phyloP scores from a whole-genome alignment of 2,329 filamentous ascomycete genomes.

The Lasiodiplodia hormozganensis region DNA sequence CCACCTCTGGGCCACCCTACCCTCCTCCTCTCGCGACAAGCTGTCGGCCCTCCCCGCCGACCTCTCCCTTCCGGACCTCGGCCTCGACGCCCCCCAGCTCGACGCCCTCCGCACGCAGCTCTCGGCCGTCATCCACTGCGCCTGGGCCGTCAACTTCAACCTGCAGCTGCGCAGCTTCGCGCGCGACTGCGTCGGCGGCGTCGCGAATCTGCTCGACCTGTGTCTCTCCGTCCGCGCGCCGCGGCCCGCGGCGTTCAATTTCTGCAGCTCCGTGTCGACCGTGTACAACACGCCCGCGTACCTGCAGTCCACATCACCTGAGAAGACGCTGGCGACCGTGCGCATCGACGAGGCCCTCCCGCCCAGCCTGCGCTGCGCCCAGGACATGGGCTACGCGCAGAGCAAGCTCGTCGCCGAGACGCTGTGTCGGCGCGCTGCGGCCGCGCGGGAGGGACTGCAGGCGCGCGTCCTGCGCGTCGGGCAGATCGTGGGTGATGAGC shows the following conservation, averaged over 20 bases:
- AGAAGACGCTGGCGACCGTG: slow-evolving; percentile 14
- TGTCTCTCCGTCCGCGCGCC: slow-evolving; percentile 44
- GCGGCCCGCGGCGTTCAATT: slow-evolving; percentile 50
- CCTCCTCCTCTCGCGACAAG: slow-evolving; percentile 37
- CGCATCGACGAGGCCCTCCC: slow-evolving; percentile 47
- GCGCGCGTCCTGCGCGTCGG: slow-evolving; percentile 51
- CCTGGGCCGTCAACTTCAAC: slow-evolving; percentile 66
- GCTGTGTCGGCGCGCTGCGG: slow-evolving; percentile 42
- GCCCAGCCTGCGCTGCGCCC: slow-evolving; percentile 48
- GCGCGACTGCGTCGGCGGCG: slow-evolving; percentile 52
- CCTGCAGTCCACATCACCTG: slow-evolving; percentile 31
- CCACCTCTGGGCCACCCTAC: slow-evolving; percentile 40
- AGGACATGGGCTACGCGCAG: slow-evolving; percentile 59
- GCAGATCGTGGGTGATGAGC: slow-evolving; percentile 58
- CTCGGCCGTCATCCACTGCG: slow-evolving; percentile 57
- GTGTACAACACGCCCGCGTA: slow-evolving; percentile 13
- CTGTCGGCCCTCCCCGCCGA: slow-evolving; percentile 49
- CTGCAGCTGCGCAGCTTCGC: slow-evolving; percentile 60
- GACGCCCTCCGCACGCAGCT: slow-evolving; percentile 38
- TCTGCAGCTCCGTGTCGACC: slow-evolving; percentile 55
- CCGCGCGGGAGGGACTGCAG: slow-evolving; percentile 24
- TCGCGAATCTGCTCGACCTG: slow-evolving; percentile 53
- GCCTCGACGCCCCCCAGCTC: slow-evolving; percentile 41
- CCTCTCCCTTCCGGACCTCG: slow-evolving; percentile 50
- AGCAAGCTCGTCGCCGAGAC: slow-evolving; percentile 59